These are phyloP conservation scores for Serendipita indica DNA, from an alignment of 768 basidiomycete species.

Conservation along the genomic window DNA sequence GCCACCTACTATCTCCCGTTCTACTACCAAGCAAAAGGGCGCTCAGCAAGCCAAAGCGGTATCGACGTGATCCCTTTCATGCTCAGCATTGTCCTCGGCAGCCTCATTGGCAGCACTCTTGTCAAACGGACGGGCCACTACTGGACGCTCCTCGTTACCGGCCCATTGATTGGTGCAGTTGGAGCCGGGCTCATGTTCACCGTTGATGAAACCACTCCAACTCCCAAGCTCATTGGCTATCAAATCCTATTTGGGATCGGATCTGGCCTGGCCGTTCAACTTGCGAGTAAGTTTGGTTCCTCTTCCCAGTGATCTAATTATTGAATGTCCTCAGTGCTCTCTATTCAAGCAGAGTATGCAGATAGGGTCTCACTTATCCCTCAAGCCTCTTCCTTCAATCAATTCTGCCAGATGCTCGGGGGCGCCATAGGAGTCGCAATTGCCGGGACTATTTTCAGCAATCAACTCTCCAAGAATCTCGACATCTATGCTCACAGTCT, in stretches of 20 bases:
- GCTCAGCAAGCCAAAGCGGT: slow-evolving; percentile 22
- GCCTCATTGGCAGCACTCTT: slow-evolving; percentile 19
- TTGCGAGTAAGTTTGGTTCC: slow-evolving; percentile 8
- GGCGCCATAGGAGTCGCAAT: slow-evolving; percentile 20
- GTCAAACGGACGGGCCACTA: slow-evolving; percentile 23
- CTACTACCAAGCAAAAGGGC: slow-evolving; percentile 22
- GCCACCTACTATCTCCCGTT: slow-evolving; percentile 1
- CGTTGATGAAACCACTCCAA: slow-evolving; percentile 18
- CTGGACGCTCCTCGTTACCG: slow-evolving; percentile 25
- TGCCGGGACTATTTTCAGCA: slow-evolving; percentile 16
- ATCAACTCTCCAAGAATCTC: slow-evolving; percentile 21
- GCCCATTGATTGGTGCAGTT: slow-evolving; percentile 22
- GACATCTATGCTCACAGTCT: slow-evolving; percentile 17
- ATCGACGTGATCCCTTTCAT: slow-evolving; percentile 25
- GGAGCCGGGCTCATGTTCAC: slow-evolving; percentile 27
- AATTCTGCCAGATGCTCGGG: slow-evolving; percentile 22
- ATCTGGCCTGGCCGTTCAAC: slow-evolving; percentile 18
- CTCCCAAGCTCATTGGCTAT: slow-evolving; percentile 23
- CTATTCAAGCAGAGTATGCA: slow-evolving; percentile 26
- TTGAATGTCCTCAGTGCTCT: slow-evolving; percentile 22
- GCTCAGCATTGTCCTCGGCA: slow-evolving; percentile 16
- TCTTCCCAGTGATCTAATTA: slow-evolving; percentile 12
- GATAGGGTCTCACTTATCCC: slow-evolving; percentile 22
- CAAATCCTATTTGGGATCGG: slow-evolving; percentile 25
- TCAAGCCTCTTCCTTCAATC: slow-evolving; percentile 22